phyloP scores from a whole-genome alignment of 768 basidiomycete species.

The Roridomyces roridus region DNA sequence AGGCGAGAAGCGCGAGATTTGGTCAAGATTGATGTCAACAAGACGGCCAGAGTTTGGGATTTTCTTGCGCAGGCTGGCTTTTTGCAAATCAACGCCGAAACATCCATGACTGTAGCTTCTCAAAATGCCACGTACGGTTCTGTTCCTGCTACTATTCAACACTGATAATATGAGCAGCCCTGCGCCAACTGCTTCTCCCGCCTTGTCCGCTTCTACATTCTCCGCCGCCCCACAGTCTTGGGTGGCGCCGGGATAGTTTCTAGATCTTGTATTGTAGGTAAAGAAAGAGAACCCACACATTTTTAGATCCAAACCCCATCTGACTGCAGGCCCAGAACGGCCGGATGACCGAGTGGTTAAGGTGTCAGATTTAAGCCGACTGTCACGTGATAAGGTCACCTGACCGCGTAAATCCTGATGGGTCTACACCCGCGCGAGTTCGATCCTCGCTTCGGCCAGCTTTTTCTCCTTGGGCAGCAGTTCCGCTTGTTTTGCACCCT shows the following conservation, averaged over 20 bases:
- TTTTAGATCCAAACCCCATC: no score
- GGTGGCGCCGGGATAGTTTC: no score
- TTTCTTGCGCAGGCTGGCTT: slow-evolving; percentile 88
- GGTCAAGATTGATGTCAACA: slow-evolving; percentile 93
- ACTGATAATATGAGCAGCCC: background rate
- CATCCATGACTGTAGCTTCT: slow-evolving; percentile 25
- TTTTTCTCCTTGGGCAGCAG: no score
- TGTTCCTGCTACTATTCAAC: background rate
- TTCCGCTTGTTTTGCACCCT: slow-evolving; percentile 26
- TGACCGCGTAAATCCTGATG: slow-evolving; percentile 65
- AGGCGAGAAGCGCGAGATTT: slow-evolving; percentile 88
- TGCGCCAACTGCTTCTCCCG: background rate
- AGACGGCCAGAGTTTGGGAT: slow-evolving; percentile 92
- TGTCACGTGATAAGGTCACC: no score
- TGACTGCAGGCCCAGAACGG: no score
- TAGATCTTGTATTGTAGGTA: no score
- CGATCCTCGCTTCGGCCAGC: slow-evolving; percentile 87
- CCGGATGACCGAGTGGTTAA: slow-evolving; percentile 90
- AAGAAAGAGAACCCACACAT: background rate
- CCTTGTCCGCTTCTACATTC: background rate
- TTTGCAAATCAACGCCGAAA: slow-evolving; percentile 70
- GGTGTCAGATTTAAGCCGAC: slow-evolving; percentile 82
- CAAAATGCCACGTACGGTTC: slow-evolving; percentile 7
- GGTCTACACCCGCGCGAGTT: slow-evolving; percentile 87
- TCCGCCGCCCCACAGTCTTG: no score